Conservation (phyloP, 129 eudicot species). For the sunflower (Helianthus annuus) region DNA sequence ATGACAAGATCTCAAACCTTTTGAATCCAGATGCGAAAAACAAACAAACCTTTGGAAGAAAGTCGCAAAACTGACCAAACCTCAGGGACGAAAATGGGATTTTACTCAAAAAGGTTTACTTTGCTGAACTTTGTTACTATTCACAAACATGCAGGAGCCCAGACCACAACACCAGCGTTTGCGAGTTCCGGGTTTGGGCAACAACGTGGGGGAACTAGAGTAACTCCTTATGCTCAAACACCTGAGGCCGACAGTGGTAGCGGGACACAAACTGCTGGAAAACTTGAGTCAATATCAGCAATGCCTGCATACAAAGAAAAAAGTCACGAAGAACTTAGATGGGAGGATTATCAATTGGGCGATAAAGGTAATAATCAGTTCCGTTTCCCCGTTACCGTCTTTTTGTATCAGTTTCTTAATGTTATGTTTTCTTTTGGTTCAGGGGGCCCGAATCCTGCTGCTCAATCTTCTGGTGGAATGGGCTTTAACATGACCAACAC, state of each 20-base stretch:
- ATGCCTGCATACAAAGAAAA: slow-evolving; percentile 92
- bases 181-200: slow-evolving; percentile 73
- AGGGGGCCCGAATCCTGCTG: slow-evolving; percentile 94
- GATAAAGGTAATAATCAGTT: slow-evolving; percentile 68
- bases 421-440: slow-evolving; percentile 9
- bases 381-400: slow-evolving; percentile 11
- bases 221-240: slow-evolving; percentile 71
- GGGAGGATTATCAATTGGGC: slow-evolving; percentile 96
- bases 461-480: slow-evolving; percentile 62
- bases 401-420: background rate
- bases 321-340: slow-evolving; percentile 93
- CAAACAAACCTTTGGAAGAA: too few relatives aligned
- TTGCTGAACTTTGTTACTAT: slow-evolving; percentile 12
- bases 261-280: slow-evolving; percentile 73
- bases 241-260: slow-evolving; percentile 61
- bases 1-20: too few relatives aligned
- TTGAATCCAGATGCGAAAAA: too few relatives aligned
- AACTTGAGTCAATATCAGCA: slow-evolving; percentile 89
- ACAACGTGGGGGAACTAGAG: slow-evolving; percentile 84
- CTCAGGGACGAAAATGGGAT: too few relatives aligned
- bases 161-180: slow-evolving; percentile 63
- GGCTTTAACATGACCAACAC: slow-evolving; percentile 53
- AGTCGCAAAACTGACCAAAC: too few relatives aligned
- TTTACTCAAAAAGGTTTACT: background rate
- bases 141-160: slow-evolving; percentile 56